These are phyloP conservation scores for Penicillium chermesinum DNA, from an alignment of 495 filamentous ascomycete genomes.

Conservation along the genomic window DNA sequence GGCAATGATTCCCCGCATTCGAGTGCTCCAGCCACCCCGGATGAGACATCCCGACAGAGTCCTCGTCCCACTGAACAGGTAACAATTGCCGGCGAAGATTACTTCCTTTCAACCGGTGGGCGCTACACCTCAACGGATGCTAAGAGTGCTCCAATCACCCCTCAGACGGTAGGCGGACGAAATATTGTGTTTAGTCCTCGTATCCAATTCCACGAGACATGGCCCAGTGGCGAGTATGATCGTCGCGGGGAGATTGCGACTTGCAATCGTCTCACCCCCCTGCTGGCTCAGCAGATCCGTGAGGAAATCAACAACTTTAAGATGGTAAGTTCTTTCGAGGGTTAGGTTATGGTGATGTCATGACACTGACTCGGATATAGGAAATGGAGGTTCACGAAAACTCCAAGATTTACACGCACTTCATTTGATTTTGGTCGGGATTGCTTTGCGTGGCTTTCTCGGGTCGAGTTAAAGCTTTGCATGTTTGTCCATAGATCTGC, in stretches of 20 bases:
- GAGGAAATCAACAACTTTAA: constrained; percentile 99
- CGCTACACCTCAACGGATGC: constrained; percentile 56
- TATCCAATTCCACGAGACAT: constrained; percentile 92
- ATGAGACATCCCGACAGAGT: constrained; percentile 56
- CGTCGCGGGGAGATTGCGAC: constrained; percentile 94
- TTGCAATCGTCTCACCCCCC: constrained; percentile 93
- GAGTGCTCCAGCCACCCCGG: constrained; percentile 78
- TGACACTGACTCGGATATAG: constrained; percentile 48
- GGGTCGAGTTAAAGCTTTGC: constrained; percentile 7
- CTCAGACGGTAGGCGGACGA: constrained; percentile 56
- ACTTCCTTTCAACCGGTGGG: constrained; percentile 68
- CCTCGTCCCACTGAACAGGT: constrained; percentile 59
- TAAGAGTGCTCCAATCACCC: constrained; percentile 75
- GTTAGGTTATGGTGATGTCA: too few species aligned
- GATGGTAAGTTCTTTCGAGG: constrained; percentile 76
- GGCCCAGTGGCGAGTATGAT: constrained; percentile 94
- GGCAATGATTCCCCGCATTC: constrained; percentile 74
- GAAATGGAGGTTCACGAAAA: constrained; percentile 99
- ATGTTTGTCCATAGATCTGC: constrained; percentile 30
- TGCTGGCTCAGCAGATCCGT: constrained; percentile 98
- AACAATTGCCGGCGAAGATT: constrained; percentile 76
- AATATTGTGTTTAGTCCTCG: constrained; percentile 89
- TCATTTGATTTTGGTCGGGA: constrained; percentile 61
- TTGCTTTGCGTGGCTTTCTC: constrained; percentile 20
- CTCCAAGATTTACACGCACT: constrained; percentile 99